Percentiles rank a stretch among this genome's conserved stretches.
Conservation (phyloP, 2,329 filamentous ascomycete species). For the Penicillium sp. region DNA sequence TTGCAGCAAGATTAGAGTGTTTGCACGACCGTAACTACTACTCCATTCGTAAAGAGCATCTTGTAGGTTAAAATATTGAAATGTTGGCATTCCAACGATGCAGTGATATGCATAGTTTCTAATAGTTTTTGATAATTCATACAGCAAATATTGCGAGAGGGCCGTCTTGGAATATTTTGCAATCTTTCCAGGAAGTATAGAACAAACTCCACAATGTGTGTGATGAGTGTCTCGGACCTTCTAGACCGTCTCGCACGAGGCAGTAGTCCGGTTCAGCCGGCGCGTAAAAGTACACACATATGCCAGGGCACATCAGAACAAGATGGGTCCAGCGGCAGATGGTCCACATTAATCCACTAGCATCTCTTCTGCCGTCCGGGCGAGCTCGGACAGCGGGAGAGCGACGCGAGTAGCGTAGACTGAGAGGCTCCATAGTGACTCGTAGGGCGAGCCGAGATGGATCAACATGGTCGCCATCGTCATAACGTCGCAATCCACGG, state of each 20-base stretch:
- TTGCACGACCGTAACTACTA: neutral
- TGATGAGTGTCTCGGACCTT: neutral
- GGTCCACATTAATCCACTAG: neutral
- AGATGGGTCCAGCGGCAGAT: neutral
- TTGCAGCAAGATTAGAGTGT: neutral
- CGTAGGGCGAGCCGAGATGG: neutral
- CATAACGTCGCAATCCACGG: neutral
- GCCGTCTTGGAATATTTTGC: neutral
- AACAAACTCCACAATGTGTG: neutral
- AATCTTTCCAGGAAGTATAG: neutral
- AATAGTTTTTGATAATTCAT: neutral
- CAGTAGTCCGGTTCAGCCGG: neutral
- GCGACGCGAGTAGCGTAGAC: neutral
- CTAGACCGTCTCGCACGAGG: neutral
- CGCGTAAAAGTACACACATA: constrained; percentile 1
- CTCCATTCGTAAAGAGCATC: neutral
- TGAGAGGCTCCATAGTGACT: neutral
- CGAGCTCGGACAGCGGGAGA: constrained; percentile 1
- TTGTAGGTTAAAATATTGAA: neutral
- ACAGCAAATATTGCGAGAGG: neutral
- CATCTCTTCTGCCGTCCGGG: neutral
- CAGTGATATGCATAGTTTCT: neutral
- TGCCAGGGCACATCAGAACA: neutral
- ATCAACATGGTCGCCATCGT: neutral
- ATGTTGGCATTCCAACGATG: neutral